These are phyloP conservation scores for Fusarium xylarioides DNA, from an alignment of 2,329 filamentous ascomycete genomes.

Conservation along the genomic window DNA sequence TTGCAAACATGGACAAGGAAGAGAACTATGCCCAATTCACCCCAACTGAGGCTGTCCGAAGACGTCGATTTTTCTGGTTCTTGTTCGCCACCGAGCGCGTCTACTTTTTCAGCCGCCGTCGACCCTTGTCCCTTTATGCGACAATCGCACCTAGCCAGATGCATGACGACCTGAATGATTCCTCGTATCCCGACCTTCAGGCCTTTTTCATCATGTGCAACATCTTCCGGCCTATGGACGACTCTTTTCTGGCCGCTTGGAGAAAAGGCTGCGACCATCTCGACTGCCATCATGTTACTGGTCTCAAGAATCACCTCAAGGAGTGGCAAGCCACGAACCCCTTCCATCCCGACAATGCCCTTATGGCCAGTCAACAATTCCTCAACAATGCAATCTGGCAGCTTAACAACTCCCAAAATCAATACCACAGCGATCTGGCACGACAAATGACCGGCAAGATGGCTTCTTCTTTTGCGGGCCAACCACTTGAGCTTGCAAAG, in stretches of 20 bases:
- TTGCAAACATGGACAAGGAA: constrained; percentile 69
- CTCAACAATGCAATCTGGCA: constrained; percentile 72
- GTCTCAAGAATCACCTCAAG: constrained; percentile 69
- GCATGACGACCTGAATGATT: constrained; percentile 67
- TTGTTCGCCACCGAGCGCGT: constrained; percentile 76
- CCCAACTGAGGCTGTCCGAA: constrained; percentile 67
- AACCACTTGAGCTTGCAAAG: constrained; percentile 78
- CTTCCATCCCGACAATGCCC: constrained; percentile 63
- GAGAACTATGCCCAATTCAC: constrained; percentile 69
- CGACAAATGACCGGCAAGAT: constrained; percentile 64
- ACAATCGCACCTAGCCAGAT: constrained; percentile 72
- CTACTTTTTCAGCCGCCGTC: constrained; percentile 75
- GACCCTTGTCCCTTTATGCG: constrained; percentile 74
- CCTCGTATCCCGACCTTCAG: constrained; percentile 60
- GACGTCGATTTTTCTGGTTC: constrained; percentile 77
- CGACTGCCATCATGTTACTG: constrained; percentile 63
- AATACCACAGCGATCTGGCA: not conserved
- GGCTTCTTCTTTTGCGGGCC: constrained; percentile 75
- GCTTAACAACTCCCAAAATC: constrained; percentile 53
- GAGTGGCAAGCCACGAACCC: constrained; percentile 55
- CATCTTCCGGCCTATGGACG: constrained; percentile 73
- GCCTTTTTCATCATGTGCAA: constrained; percentile 69
- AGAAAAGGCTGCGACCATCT: constrained; percentile 70
- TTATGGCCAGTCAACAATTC: constrained; percentile 70
- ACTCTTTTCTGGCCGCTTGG: constrained; percentile 71